Conservation (phyloP, 495 filamentous ascomycete species). For the Gamarada debralockiae region DNA sequence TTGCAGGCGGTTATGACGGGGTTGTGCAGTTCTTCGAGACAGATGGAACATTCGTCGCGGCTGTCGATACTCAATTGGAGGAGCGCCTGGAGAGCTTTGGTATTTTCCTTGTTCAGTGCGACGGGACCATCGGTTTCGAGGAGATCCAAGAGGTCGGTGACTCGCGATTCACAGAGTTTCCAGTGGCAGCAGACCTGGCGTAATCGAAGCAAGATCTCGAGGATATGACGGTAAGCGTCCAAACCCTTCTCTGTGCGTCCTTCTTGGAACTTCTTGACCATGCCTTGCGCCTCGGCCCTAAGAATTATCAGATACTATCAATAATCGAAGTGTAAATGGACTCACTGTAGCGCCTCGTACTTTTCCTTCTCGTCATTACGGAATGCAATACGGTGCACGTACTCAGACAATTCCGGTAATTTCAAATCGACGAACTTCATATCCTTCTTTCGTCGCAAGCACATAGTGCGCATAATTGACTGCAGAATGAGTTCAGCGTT, state of each 20-base stretch:
- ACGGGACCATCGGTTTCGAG: constrained; percentile 65
- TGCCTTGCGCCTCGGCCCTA: constrained; percentile 69
- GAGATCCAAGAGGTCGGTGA: constrained; percentile 63
- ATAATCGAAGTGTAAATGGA: constrained; percentile 6
- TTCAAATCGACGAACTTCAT: constrained; percentile 87
- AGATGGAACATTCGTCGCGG: constrained; percentile 82
- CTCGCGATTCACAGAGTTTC: constrained; percentile 64
- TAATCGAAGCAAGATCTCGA: constrained; percentile 80
- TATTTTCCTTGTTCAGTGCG: constrained; percentile 69
- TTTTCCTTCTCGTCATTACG: constrained; percentile 70
- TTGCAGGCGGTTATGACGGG: constrained; percentile 89
- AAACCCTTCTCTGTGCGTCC: constrained; percentile 34
- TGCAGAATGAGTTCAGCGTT: constrained; percentile 65
- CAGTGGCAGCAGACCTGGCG: constrained; percentile 89
- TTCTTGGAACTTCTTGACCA: constrained; percentile 56
- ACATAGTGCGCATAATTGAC: constrained; percentile 76
- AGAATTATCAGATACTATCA: constrained; percentile 22
- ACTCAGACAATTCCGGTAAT: constrained; percentile 74
- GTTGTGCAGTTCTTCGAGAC: constrained; percentile 66
- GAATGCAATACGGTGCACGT: constrained; percentile 75
- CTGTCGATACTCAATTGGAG: constrained; percentile 76
- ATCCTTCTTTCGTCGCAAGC: constrained; percentile 79
- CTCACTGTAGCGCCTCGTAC: constrained; percentile 71
- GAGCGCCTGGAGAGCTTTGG: constrained; percentile 67
- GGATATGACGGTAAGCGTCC: constrained; percentile 59